Evolutionary conservation across 352 stramenopile species (phyloP).

Genomic region (Globisporangium radiosum): DNA sequence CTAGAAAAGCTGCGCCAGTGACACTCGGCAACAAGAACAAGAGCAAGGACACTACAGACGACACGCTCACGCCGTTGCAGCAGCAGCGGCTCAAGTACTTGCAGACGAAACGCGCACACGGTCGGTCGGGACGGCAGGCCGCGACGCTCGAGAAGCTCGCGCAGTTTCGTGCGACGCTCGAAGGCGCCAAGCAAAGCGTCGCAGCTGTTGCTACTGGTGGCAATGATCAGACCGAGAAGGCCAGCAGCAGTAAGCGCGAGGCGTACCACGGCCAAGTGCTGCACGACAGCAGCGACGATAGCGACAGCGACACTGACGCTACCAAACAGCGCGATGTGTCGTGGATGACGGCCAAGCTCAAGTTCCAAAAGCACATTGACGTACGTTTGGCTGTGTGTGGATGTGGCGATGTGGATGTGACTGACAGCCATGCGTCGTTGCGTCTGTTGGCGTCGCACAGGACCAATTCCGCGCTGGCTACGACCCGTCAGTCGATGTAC

Average conservation of each 20-base stretch:
- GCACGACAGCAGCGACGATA: constrained; percentile 27
- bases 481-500: constrained; percentile 48
- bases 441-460: constrained; percentile 14
- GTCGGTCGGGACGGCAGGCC: constrained; percentile 42
- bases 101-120: constrained; percentile 51
- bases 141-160: constrained; percentile 67
- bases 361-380: constrained; percentile 88
- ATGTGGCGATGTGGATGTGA: neutral
- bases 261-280: constrained; percentile 68
- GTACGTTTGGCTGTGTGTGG: constrained; percentile 19
- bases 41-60: constrained; percentile 29
- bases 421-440: neutral
- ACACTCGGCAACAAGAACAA: neutral
- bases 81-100: constrained; percentile 70
- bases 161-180: constrained; percentile 51
- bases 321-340: constrained; percentile 41
- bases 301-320: constrained; percentile 26
- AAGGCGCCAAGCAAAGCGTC: constrained; percentile 28
- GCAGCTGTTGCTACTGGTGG: constrained; percentile 1
- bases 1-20: constrained; percentile 50
- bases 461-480: constrained; percentile 66
- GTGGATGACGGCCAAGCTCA: constrained; percentile 85
- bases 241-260: constrained; percentile 13
- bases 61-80: constrained; percentile 75
- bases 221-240: constrained; percentile 6